These are phyloP conservation scores for Colletotrichum sp. DNA, from an alignment of 2,329 filamentous ascomycete genomes.

Conservation along the genomic window DNA sequence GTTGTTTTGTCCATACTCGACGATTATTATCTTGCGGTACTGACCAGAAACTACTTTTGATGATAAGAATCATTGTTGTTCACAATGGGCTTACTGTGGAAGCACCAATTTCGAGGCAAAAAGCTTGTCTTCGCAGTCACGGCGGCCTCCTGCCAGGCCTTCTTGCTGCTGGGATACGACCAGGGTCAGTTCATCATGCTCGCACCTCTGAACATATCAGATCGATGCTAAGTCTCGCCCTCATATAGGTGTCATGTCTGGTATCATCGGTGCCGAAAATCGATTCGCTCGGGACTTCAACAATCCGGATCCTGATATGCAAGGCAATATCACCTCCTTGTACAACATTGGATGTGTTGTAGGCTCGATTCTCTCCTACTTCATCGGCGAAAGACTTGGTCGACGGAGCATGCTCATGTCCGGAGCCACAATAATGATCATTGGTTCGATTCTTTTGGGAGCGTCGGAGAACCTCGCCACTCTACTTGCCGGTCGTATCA, in stretches of 20 bases:
- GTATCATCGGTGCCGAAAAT: conserved; percentile 42
- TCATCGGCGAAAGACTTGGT: neutral
- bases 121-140: neutral
- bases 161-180: neutral
- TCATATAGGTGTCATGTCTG: conserved; percentile 28
- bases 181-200: neutral
- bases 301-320: conserved; percentile 38
- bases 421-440: neutral
- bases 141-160: neutral
- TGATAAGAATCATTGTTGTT: neutral
- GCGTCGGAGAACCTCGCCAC: neutral
- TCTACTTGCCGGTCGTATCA: neutral
- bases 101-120: neutral
- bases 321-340: conserved; percentile 37
- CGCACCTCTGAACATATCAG: neutral
- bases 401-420: neutral
- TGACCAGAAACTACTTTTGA: neutral
- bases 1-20: neutral
- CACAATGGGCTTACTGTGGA: neutral
- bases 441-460: neutral
- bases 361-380: neutral
- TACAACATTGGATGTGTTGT: conserved; percentile 34
- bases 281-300: conserved; percentile 41
- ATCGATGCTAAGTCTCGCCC: neutral
- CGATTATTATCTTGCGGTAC: neutral